Base-by-base conservation (phyloP, 352 stramenopile species). In the Saprolegnia diclina region DNA sequence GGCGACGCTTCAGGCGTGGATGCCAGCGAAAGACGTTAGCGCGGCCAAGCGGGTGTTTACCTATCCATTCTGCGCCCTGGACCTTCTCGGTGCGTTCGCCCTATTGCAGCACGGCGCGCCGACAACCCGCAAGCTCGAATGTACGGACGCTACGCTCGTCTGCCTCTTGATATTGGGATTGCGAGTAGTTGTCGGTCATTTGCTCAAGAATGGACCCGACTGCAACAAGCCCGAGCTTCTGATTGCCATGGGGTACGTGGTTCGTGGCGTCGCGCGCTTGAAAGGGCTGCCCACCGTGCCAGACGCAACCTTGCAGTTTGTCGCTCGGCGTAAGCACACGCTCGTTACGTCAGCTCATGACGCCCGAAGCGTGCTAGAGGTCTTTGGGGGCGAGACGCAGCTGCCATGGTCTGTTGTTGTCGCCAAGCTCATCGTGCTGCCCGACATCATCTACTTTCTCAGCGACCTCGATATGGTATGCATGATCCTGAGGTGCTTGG, bases 401-500 rank as follows among this genome's bases (percentile, higher is more conserved):
- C 18, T 66, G 22, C 37, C 48, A 14, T 66, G 57, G 57, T 10
- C 37, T 0, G 22, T 42, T 22, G 57, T 54, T 21, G 35, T 66
- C 32, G 19, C 48, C 19, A 66, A 38, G n/a, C 24, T 54, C 32
- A 40, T 66, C 2, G 44, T 55, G 21, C 19, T 55, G 16, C 57
- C 57, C 14, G 57, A 66, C 26, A 42, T 66, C 21, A 40, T 66
- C 7, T 66, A 55, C 22, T 66, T 66, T 29, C 53, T 66, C 37
- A 38, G 57, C 21, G 57, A 66, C n/a, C 50, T 66, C 37, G 57
- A 66, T 40, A 66, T 66, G 57, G 57, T 66, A 66, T 53, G 7
- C 42, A 14, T 48, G 11, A 7, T 24, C 13, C 10, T 13, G 5
- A 19, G 29, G 4, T 22, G 55, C 5, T 22, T n/a, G n/a, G n/a